phyloP scores from a whole-genome alignment of 495 filamentous ascomycete genomes.

The Penicillium longicatenatum region DNA sequence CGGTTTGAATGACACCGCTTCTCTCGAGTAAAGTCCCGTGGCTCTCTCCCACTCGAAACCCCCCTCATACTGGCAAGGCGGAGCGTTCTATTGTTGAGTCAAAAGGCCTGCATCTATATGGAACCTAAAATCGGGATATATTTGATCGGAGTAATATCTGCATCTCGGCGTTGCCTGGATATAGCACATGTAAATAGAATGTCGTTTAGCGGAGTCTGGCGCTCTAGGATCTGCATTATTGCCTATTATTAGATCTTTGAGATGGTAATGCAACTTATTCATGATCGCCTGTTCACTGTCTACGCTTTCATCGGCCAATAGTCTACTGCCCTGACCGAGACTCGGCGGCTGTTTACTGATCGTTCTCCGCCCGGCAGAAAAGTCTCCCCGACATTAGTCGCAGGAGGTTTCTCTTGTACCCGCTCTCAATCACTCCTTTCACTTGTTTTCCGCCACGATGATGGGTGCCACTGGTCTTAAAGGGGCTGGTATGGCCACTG shows the following conservation, averaged over 20 bases:
- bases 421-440: background rate
- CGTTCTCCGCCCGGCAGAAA: conserved; percentile 43
- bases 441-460: conserved; percentile 34
- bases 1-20: conserved; percentile 52
- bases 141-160: conserved; percentile 25
- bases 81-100: background rate
- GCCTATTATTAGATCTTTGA: background rate
- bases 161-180: conserved; percentile 20
- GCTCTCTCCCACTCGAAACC: background rate
- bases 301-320: background rate
- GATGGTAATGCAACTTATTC: background rate
- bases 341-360: conserved; percentile 16
- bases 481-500: conserved; percentile 32
- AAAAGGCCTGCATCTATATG: conserved; percentile 19
- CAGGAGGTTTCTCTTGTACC: conserved; percentile 8
- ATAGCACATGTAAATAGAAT: conserved; percentile 41
- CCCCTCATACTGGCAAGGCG: background rate
- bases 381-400: conserved; percentile 23
- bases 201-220: conserved; percentile 34
- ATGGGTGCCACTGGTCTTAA: conserved; percentile 39
- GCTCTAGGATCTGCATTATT: conserved; percentile 30
- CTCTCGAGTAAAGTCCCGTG: conserved; percentile 27
- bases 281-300: background rate
- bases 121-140: conserved; percentile 26
- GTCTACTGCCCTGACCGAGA: background rate